Evolutionary conservation across 345 rosid species (phyloP).

Genomic region (Crucihimalaya himalaica): DNA sequence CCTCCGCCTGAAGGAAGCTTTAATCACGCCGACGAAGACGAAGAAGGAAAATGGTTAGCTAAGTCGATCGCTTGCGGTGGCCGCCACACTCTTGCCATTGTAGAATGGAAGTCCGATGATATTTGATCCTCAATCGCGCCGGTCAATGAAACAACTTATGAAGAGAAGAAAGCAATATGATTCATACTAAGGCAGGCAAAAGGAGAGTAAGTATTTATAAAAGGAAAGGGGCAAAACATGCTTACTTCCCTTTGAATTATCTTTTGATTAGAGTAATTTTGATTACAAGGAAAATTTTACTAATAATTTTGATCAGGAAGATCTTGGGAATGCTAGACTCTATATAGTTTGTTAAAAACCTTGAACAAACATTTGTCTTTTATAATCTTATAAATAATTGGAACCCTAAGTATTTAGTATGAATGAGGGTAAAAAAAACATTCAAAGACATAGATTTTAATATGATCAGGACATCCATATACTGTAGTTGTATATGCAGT

Average conservation of each 20-base stretch:
- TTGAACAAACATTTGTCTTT: background rate
- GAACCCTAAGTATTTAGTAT: background rate
- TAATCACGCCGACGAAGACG: slow-evolving; percentile 45
- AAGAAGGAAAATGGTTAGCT: slow-evolving; percentile 67
- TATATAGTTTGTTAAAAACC: slow-evolving; percentile 3
- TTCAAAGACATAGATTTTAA: background rate
- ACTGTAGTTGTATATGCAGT: too few relatives aligned
- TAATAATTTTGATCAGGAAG: background rate
- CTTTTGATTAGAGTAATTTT: slow-evolving; percentile 17
- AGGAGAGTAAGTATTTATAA: slow-evolving; percentile 9
- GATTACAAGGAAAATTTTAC: background rate
- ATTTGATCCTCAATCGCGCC: slow-evolving; percentile 19
- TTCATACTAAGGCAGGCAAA: background rate
- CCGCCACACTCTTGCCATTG: slow-evolving; percentile 84
- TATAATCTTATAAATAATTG: background rate
- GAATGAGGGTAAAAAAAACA: background rate
- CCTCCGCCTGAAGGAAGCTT: slow-evolving; percentile 50
- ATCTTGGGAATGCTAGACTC: background rate
- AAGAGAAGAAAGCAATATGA: slow-evolving; percentile 19
- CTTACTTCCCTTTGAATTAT: background rate
- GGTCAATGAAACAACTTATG: background rate
- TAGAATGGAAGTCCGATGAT: slow-evolving; percentile 57
- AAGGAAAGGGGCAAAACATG: background rate
- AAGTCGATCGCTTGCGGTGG: slow-evolving; percentile 89
- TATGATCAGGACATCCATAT: background rate